These are phyloP conservation scores for Apiotrichum domesticum DNA, from an alignment of 1,284 basidiomycete species.

Conservation along the genomic window DNA sequence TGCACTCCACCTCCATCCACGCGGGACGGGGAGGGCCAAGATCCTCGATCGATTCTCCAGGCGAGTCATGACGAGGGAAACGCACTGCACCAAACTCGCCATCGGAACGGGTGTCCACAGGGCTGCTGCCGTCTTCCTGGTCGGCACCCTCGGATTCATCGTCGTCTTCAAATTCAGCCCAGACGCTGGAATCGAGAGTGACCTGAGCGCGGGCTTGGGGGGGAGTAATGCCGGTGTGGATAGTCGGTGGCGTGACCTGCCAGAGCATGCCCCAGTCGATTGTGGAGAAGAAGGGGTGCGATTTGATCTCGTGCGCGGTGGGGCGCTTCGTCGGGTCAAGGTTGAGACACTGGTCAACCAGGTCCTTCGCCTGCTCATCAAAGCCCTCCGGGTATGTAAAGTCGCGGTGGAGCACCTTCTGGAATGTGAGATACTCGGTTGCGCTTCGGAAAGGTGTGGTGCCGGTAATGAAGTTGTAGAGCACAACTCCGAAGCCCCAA, in stretches of 20 bases:
- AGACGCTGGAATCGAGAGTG: slow-evolving; percentile 29
- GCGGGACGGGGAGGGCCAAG: slow-evolving; percentile 33
- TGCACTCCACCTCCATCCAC: slow-evolving; percentile 25
- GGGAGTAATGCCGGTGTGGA: slow-evolving; percentile 44
- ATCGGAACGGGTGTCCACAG: slow-evolving; percentile 7
- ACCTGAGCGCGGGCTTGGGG: slow-evolving; percentile 23
- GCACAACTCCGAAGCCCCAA: slow-evolving; percentile 55
- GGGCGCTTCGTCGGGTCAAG: slow-evolving; percentile 62
- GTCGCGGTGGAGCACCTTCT: slow-evolving; percentile 53
- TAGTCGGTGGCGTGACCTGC: slow-evolving; percentile 50
- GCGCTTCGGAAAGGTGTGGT: slow-evolving; percentile 53
- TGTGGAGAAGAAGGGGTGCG: slow-evolving; percentile 66
- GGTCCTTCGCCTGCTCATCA: slow-evolving; percentile 47
- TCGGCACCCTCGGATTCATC: slow-evolving; percentile 29
- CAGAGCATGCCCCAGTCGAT: slow-evolving; percentile 71
- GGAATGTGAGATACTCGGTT: slow-evolving; percentile 56
- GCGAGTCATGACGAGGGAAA: slow-evolving; percentile 17
- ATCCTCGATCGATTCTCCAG: slow-evolving; percentile 8
- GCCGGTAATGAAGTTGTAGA: slow-evolving; percentile 53
- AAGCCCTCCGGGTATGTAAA: slow-evolving; percentile 50
- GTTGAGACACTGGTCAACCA: slow-evolving; percentile 49
- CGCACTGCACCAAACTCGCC: slow-evolving; percentile 26
- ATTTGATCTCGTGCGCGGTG: slow-evolving; percentile 57
- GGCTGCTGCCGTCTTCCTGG: not conserved
- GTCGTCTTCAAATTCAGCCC: slow-evolving; percentile 40